Evolutionary conservation across 257 asterid genomes (phyloP).

Genomic region (Fraxinus cuspidata): DNA sequence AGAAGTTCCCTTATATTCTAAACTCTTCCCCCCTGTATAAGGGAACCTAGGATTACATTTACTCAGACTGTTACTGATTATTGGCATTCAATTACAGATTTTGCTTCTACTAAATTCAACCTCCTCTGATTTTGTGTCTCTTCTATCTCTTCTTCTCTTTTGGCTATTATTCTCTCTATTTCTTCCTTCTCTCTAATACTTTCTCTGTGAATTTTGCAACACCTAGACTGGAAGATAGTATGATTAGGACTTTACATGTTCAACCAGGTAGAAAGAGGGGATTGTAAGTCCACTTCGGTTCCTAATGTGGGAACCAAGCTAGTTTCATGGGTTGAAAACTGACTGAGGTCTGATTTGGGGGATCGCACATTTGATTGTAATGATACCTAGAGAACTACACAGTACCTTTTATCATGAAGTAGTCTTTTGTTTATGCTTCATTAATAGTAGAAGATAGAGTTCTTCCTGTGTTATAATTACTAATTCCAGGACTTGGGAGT

Average conservation of each 20-base stretch:
- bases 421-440: neutral
- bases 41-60: neutral
- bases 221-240: neutral
- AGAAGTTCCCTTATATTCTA: no score
- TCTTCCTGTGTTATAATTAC: neutral
- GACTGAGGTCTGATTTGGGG: neutral
- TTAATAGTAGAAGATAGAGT: neutral
- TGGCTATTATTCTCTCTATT: neutral
- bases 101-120: neutral
- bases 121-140: neutral
- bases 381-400: neutral
- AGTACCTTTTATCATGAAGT: neutral
- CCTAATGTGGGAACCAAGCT: neutral
- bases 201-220: neutral
- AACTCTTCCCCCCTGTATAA: neutral
- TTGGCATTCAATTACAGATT: neutral
- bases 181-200: neutral
- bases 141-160: neutral
- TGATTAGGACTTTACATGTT: neutral
- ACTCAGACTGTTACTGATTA: neutral
- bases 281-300: neutral
- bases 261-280: neutral
- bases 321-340: neutral
- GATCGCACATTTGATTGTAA: neutral
- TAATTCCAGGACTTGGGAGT: neutral